Conservation (phyloP, 331 rosid species). For the Erythrophleum ivorense region DNA sequence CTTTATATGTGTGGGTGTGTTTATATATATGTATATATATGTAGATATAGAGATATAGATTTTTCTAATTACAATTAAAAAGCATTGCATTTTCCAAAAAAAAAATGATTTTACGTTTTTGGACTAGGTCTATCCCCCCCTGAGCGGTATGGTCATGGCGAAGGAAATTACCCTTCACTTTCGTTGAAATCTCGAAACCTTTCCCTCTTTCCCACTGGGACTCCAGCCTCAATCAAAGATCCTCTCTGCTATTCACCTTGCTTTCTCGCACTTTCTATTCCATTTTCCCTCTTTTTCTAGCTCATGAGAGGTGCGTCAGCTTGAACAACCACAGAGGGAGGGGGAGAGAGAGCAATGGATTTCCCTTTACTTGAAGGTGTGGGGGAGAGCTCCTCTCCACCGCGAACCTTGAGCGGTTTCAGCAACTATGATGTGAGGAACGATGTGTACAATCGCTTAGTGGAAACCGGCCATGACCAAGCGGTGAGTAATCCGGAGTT, state of each 20-base stretch:
- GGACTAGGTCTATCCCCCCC: neutral
- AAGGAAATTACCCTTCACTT: conserved; percentile 51
- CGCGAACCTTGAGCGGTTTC: conserved; percentile 71
- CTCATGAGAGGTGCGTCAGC: conserved; percentile 29
- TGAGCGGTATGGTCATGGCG: neutral
- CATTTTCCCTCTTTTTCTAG: conserved; percentile 36
- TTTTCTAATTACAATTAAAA: too few relatives aligned
- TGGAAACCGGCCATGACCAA: conserved; percentile 67
- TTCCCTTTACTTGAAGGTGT: conserved; percentile 74
- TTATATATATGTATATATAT: too few relatives aligned
- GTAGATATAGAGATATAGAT: too few relatives aligned
- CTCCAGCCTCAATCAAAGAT: conserved; percentile 74
- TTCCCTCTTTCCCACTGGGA: conserved; percentile 45
- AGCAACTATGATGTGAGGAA: conserved; percentile 67
- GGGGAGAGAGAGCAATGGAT: conserved; percentile 55
- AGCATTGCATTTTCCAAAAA: neutral
- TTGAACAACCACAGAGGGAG: conserved; percentile 17
- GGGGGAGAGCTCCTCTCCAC: conserved; percentile 98
- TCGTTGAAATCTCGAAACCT: conserved; percentile 11
- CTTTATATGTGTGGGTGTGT: too few relatives aligned
- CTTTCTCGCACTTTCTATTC: conserved; percentile 33
- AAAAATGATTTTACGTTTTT: neutral
- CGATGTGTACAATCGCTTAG: conserved; percentile 81
- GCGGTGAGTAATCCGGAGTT: conserved; percentile 74
- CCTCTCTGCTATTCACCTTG: conserved; percentile 39